Percentiles rank a stretch among this genome's conserved stretches.
Evolutionary conservation across 495 filamentous ascomycete species (phyloP).

Genomic region (Hypoxylon intermedium): DNA sequence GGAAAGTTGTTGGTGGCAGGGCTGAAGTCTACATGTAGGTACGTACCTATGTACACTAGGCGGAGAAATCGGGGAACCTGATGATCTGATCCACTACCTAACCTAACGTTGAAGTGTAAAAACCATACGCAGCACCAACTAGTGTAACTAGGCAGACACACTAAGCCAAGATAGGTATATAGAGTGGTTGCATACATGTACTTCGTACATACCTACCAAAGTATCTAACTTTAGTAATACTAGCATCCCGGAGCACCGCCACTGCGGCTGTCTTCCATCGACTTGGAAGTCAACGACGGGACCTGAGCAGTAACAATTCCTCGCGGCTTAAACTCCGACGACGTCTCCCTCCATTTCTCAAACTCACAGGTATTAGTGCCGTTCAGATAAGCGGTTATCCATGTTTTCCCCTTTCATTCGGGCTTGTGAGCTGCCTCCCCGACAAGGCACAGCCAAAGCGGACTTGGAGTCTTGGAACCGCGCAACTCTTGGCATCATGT

Average conservation of each 20-base stretch:
- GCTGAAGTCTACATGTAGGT: conserved; percentile 23
- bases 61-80: conserved; percentile 2
- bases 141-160: not conserved
- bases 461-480: not conserved
- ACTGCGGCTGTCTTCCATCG: conserved; percentile 19
- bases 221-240: conserved; percentile 18
- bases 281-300: no score
- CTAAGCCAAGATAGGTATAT: conserved; percentile 13
- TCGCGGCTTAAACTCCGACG: not conserved
- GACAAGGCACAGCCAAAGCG: conserved; percentile 11
- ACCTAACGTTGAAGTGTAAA: conserved; percentile 38
- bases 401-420: conserved; percentile 1
- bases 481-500: conserved; percentile 19
- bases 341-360: conserved; percentile 13
- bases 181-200: not conserved
- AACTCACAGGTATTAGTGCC: conserved; percentile 7
- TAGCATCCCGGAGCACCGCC: conserved; percentile 10
- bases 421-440: conserved; percentile 5
- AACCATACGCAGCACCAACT: conserved; percentile 34
- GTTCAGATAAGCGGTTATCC: conserved; percentile 21
- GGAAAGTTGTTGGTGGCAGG: conserved; percentile 8
- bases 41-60: not conserved
- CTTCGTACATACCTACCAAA: not conserved
- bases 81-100: conserved; percentile 4
- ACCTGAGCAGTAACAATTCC: not conserved